Evolutionary conservation across 176 grass and related monocot species (phyloP).

Genomic region (Raddia distichophylla): DNA sequence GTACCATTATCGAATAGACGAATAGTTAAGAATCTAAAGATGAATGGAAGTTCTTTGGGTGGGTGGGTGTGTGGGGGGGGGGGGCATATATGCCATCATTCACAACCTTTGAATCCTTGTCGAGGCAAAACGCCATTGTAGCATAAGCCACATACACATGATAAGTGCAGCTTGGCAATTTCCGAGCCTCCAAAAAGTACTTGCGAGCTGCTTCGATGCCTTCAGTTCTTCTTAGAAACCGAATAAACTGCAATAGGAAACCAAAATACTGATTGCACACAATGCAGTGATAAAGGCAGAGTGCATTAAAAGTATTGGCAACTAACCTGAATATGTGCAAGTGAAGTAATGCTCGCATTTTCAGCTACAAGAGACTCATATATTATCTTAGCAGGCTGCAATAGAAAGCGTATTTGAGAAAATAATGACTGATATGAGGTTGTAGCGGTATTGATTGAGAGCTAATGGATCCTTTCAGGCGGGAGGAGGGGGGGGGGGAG

Average conservation of each 20-base stretch:
- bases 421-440: conserved; percentile 12
- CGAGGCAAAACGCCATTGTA: conserved; percentile 85
- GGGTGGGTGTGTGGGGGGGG: too few relatives aligned
- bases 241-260: conserved; percentile 69
- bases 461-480: conserved; percentile 37
- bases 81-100: conserved; percentile 20
- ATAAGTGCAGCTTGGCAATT: conserved; percentile 81
- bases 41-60: neutral
- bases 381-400: conserved; percentile 85
- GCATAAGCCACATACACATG: conserved; percentile 96
- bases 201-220: conserved; percentile 86
- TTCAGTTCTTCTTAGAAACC: conserved; percentile 97
- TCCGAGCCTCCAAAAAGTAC: conserved; percentile 90
- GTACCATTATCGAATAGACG: neutral
- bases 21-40: neutral
- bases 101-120: conserved; percentile 94
- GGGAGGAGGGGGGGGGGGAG: too few relatives aligned
- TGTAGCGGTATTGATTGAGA: conserved; percentile 21
- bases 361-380: conserved; percentile 81
- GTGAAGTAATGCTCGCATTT: conserved; percentile 55
- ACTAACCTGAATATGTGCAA: conserved; percentile 80
- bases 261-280: conserved; percentile 27
- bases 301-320: conserved; percentile 36
- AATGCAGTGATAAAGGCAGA: conserved; percentile 4
- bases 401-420: conserved; percentile 27